Conservation (phyloP, 2,329 filamentous ascomycete genomes). For the Colletotrichum ledebouriae region DNA sequence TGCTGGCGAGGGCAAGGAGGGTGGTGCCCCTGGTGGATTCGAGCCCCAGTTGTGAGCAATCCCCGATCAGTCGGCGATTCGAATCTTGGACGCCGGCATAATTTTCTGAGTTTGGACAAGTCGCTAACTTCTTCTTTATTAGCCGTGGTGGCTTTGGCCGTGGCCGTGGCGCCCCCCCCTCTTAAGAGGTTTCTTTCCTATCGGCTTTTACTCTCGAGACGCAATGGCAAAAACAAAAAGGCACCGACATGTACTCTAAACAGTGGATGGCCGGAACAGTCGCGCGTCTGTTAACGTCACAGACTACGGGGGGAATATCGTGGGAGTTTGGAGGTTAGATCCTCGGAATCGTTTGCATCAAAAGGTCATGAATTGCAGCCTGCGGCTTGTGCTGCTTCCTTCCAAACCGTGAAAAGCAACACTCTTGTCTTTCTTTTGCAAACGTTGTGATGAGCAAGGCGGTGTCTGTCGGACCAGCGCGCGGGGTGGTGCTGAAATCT, state of each 20-base stretch:
- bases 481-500: conserved; percentile 29
- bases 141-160: conserved; percentile 91
- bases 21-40: conserved; percentile 90
- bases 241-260: conserved; percentile 64
- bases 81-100: conserved; percentile 2
- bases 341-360: conserved; percentile 65
- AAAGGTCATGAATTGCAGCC: conserved; percentile 45
- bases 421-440: conserved; percentile 20
- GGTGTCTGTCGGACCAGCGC: conserved; percentile 34
- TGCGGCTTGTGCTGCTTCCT: conserved; percentile 42
- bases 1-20: conserved; percentile 89
- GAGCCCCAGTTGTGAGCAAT: conserved; percentile 85
- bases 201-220: conserved; percentile 59
- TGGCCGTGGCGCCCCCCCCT: conserved; percentile 84
- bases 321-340: conserved; percentile 63
- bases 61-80: neutral
- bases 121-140: conserved; percentile 52
- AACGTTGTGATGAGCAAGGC: conserved; percentile 40
- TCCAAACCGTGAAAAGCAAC: conserved; percentile 35
- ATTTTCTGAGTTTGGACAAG: conserved; percentile 9
- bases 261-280: conserved; percentile 57
- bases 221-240: conserved; percentile 54
- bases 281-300: conserved; percentile 57
- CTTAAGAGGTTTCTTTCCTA: conserved; percentile 64
- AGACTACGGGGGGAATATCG: conserved; percentile 55